phyloP scores from a whole-genome alignment of 2,329 filamentous ascomycete genomes.

The Paracamarosporium sp. region DNA sequence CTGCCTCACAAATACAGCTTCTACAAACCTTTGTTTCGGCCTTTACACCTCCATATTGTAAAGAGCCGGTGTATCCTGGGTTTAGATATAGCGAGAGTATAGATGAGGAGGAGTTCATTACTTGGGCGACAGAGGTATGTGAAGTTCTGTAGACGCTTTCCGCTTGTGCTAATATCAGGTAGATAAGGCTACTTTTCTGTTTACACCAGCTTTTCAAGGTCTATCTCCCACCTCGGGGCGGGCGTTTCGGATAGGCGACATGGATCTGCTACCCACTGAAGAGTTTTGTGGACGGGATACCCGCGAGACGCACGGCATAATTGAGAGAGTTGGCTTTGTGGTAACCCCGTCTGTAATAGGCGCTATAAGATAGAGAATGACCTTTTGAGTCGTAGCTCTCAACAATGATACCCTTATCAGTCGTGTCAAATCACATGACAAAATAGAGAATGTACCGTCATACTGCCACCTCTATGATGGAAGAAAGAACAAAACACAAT shows the following conservation, averaged over 20 bases:
- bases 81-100: constrained; percentile 7
- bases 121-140: constrained; percentile 7
- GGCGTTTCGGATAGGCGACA: constrained; percentile 3
- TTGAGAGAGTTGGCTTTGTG: constrained; percentile 6
- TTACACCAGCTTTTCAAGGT: constrained; percentile 8
- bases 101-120: constrained; percentile 9
- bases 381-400: constrained; percentile 8
- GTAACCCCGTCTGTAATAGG: constrained; percentile 5
- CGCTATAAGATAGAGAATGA: constrained; percentile 5
- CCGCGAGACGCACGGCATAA: constrained; percentile 4
- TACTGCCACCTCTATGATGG: constrained; percentile 6
- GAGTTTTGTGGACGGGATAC: constrained; percentile 7
- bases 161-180: constrained; percentile 7
- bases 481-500: constrained; percentile 7
- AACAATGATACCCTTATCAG: constrained; percentile 7
- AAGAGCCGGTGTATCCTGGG: constrained; percentile 7
- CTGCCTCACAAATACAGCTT: constrained; percentile 8
- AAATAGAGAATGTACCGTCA: constrained; percentile 3
- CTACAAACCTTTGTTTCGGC: constrained; percentile 5
- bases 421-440: constrained; percentile 4
- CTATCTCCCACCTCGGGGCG: constrained; percentile 1
- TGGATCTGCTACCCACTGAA: constrained; percentile 2
- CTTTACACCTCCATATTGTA: constrained; percentile 7
- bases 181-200: constrained; percentile 5
- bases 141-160: constrained; percentile 5